Percentiles rank a stretch among this genome's conserved stretches.
These are phyloP conservation scores for Colletotrichum echinochloae DNA, from an alignment of 2,329 filamentous ascomycete genomes.

Conservation along the genomic window DNA sequence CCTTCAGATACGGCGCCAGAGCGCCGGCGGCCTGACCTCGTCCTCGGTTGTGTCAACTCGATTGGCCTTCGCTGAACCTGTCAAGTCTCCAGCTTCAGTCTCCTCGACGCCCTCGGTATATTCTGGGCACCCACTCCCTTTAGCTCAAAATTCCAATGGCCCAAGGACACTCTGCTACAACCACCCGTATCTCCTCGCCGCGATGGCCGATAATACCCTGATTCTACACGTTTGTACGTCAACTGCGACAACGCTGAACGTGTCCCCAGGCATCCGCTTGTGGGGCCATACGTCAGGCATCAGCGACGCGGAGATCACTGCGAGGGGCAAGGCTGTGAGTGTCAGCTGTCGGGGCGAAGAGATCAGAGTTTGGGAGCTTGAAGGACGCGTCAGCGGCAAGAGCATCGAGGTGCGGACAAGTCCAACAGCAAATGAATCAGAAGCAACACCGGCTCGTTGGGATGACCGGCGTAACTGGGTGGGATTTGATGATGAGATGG, in stretches of 20 bases:
- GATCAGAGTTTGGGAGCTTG: conserved; percentile 89
- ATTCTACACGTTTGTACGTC: conserved; percentile 86
- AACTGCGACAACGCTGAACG: conserved; percentile 71
- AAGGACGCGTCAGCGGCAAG: conserved; percentile 69
- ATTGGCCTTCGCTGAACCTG: conserved; percentile 55
- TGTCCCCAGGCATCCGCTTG: conserved; percentile 80
- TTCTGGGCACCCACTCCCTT: conserved; percentile 29
- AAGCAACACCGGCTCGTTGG: conserved; percentile 46
- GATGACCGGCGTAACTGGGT: conserved; percentile 73
- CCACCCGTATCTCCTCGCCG: conserved; percentile 87
- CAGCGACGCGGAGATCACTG: conserved; percentile 85
- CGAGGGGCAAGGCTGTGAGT: conserved; percentile 89
- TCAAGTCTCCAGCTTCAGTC: conserved; percentile 41
- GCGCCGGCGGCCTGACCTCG: conserved; percentile 28
- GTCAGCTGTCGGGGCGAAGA: conserved; percentile 84
- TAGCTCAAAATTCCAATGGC: conserved; percentile 49
- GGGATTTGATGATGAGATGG: conserved; percentile 91
- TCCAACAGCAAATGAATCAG: conserved; percentile 30
- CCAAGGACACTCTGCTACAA: conserved; percentile 76
- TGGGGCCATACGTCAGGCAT: conserved; percentile 95
- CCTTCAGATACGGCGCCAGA: conserved; percentile 67
- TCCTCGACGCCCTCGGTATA: not conserved
- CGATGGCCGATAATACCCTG: conserved; percentile 88
- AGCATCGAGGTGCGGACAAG: conserved; percentile 65
- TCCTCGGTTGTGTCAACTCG: conserved; percentile 54